Evolutionary conservation across 371 early-diverging fungal species (phyloP).

Genomic region (Mortierella sp.): DNA sequence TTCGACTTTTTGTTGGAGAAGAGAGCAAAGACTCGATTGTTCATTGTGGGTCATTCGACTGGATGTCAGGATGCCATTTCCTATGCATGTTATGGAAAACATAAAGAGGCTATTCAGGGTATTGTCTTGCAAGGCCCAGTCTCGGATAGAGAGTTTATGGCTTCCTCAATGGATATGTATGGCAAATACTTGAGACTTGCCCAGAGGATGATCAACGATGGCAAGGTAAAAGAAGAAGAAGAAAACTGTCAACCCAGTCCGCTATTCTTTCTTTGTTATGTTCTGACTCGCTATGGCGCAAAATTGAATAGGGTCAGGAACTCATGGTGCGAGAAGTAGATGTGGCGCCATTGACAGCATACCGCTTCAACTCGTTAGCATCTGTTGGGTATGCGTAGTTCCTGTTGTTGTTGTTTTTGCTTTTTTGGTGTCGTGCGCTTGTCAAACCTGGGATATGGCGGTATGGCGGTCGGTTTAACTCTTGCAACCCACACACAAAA

Average conservation of each 20-base stretch:
- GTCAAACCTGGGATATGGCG: too few relatives aligned
- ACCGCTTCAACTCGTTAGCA: too few relatives aligned
- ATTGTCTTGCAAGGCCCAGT: conserved; percentile 68
- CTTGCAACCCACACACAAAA: background rate
- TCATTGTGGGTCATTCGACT: conserved; percentile 69
- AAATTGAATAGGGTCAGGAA: too few relatives aligned
- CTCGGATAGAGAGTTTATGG: conserved; percentile 63
- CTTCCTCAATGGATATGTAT: conserved; percentile 39
- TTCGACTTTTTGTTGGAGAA: conserved; percentile 53
- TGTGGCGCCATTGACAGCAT: too few relatives aligned
- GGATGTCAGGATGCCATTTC: conserved; percentile 66
- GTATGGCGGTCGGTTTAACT: background rate
- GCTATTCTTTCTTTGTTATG: too few relatives aligned
- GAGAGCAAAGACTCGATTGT: conserved; percentile 57
- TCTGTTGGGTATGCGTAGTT: too few relatives aligned
- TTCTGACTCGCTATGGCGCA: too few relatives aligned
- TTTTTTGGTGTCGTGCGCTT: too few relatives aligned
- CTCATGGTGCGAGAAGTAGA: too few relatives aligned
- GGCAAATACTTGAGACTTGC: conserved; percentile 50
- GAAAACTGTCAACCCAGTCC: too few relatives aligned
- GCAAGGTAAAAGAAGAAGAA: conserved; percentile 44
- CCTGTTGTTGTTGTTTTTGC: too few relatives aligned
- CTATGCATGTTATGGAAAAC: conserved; percentile 59
- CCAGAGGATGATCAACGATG: conserved; percentile 54
- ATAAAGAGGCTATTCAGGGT: conserved; percentile 51